Evolutionary conservation across 805 yeast species (phyloP), one percentile per base, ranked within the genome.

Genomic region (Hanseniaspora guilliermondii): DNA sequence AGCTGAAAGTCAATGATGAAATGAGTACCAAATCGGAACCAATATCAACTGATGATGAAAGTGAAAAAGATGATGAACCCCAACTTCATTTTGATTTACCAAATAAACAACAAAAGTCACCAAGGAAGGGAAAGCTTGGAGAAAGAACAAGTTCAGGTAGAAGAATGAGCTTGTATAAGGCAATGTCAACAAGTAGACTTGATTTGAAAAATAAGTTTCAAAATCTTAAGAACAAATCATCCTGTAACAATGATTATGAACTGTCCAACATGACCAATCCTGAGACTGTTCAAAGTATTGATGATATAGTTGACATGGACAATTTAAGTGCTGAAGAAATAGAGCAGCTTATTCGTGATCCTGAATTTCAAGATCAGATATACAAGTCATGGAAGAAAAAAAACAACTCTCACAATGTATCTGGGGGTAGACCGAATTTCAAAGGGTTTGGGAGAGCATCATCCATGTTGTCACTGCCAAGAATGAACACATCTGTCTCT

Each of bases 251-350:
- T n/a, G 49, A 46, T 22, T 33, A 35, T 24, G 49, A 46, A 21
- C 5, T 44, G 37, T 22, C n/a, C 1, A 11, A 57, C 47, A 16
- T 38, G 41, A 24, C 69, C 69, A 71, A 61, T 62, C 16, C 58
- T 70, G 5, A 67, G 67, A 58, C 24, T 53, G 56, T 14, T 55
- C 61, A 19, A 22, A n/a, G 44, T 30, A 36, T 32, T 9, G 30
- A 30, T 14, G 27, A 47, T 1, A 9, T 38, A 4, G 35, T 14
- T 17, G 39, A 48, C 42, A 35, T 19, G 19, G 40, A 30, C 14
- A 36, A 38, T 19, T 16, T 41, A 4, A 21, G 27, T 6, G 42
- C 48, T 3, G 49, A 33, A 21, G 45, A 55, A 6, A 11, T 55
- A 9, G 57, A 55, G 17, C 24, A 22, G 19, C 32, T 55, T 8